Evolutionary conservation across 2,329 filamentous ascomycete species (phyloP).

Genomic region (Pyrenochaeta sp.): DNA sequence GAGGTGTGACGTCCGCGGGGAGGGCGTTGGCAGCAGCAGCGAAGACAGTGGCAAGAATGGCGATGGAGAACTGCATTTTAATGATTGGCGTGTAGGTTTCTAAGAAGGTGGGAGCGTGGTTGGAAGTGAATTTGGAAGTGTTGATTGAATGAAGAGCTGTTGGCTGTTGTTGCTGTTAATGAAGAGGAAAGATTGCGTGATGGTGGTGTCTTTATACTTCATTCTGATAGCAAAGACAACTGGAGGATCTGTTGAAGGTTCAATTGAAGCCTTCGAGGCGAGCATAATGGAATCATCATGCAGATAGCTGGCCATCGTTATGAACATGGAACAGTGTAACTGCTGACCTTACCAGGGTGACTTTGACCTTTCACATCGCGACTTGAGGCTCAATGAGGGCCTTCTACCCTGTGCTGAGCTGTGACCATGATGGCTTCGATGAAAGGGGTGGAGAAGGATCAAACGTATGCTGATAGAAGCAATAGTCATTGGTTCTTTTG

Average conservation of each 20-base stretch:
- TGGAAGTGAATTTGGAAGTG: background rate
- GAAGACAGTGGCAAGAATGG: constrained; percentile 34
- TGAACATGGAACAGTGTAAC: background rate
- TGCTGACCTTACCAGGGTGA: background rate
- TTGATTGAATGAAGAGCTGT: background rate
- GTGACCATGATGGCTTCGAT: background rate
- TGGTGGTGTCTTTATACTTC: background rate
- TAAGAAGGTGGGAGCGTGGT: background rate
- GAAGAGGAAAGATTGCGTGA: background rate
- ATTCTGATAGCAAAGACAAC: background rate
- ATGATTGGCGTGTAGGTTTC: constrained; percentile 12
- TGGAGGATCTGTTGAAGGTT: background rate
- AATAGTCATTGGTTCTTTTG: background rate
- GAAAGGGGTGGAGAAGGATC: background rate
- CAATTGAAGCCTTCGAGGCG: background rate
- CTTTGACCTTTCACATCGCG: background rate
- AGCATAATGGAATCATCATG: background rate
- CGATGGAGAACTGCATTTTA: constrained; percentile 45
- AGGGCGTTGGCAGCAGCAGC: background rate
- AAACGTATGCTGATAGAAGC: background rate
- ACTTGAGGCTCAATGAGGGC: background rate
- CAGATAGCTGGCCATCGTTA: background rate
- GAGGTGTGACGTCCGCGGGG: constrained; percentile 1
- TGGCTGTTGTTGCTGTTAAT: background rate
- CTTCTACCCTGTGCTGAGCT: background rate